Percentiles rank a stretch among this genome's conserved stretches.
Evolutionary conservation across 768 basidiomycete genomes (phyloP).

Genomic region (Russula sp.): DNA sequence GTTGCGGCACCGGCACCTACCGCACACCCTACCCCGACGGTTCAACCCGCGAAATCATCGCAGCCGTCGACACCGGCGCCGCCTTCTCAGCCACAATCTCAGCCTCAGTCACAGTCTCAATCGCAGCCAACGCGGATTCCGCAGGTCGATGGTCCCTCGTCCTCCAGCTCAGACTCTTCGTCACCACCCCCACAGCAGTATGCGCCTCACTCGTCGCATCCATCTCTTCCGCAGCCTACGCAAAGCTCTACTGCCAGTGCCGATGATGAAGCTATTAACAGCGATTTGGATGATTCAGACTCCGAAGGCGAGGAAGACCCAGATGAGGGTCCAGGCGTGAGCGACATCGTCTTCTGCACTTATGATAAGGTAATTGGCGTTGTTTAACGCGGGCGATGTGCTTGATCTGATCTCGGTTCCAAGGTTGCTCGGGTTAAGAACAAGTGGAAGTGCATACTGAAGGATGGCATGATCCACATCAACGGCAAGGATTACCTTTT

Average conservation of each 20-base stretch:
- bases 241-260: slow-evolving; percentile 32
- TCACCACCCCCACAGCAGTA: slow-evolving; percentile 55
- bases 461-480: slow-evolving; percentile 96
- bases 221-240: slow-evolving; percentile 62
- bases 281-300: slow-evolving; percentile 93
- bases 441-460: slow-evolving; percentile 98
- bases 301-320: slow-evolving; percentile 79
- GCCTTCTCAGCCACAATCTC: slow-evolving; percentile 15
- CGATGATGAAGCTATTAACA: slow-evolving; percentile 86
- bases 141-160: slow-evolving; percentile 71
- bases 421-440: slow-evolving; percentile 99
- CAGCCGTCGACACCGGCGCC: background rate
- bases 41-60: slow-evolving; percentile 19
- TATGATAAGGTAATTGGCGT: slow-evolving; percentile 79
- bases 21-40: slow-evolving; percentile 28
- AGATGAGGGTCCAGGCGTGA: slow-evolving; percentile 68
- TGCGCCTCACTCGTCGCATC: slow-evolving; percentile 65
- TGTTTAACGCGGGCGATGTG: background rate
- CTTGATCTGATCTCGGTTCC: background rate
- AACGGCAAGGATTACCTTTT: slow-evolving; percentile 98
- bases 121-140: slow-evolving; percentile 49
- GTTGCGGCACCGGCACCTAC: slow-evolving; percentile 45
- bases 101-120: slow-evolving; percentile 2
- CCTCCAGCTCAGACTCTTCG: slow-evolving; percentile 62
- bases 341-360: slow-evolving; percentile 95